phyloP scores from a whole-genome alignment of 2,329 filamentous ascomycete species.

The Aphanocladium album region DNA sequence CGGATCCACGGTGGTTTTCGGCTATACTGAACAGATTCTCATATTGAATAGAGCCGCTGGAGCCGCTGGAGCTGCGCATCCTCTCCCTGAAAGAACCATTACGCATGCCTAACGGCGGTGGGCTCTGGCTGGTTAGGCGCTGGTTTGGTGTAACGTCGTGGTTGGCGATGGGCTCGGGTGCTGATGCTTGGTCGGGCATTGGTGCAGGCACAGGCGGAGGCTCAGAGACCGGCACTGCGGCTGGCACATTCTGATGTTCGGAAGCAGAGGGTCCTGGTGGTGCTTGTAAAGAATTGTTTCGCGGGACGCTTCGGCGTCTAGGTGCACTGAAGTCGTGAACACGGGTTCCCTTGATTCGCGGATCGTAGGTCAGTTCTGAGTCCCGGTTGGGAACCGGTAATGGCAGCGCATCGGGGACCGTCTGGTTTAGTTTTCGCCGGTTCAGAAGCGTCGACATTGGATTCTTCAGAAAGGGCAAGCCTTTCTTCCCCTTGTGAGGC shows the following conservation, averaged over 20 bases:
- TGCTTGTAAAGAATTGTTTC: neutral
- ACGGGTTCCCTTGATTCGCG: constrained; percentile 51
- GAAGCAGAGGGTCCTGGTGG: neutral
- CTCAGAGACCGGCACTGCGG: neutral
- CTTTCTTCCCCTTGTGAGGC: constrained; percentile 37
- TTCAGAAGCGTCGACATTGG: constrained; percentile 47
- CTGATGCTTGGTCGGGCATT: neutral
- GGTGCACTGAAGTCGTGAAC: constrained; percentile 57
- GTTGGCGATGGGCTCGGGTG: neutral
- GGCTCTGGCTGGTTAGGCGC: neutral
- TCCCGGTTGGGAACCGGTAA: constrained; percentile 29
- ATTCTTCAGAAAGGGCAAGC: constrained; percentile 46
- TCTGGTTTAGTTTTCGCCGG: constrained; percentile 44
- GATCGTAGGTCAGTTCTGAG: constrained; percentile 44
- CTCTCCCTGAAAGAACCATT: neutral
- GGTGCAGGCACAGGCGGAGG: neutral
- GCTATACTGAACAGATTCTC: constrained; percentile 1
- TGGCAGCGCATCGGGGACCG: constrained; percentile 31
- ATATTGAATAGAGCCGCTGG: constrained; percentile 2
- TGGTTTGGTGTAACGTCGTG: neutral
- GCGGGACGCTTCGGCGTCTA: constrained; percentile 26
- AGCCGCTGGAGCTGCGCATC: constrained; percentile 2
- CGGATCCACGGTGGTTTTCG: constrained; percentile 6
- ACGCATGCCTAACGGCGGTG: neutral
- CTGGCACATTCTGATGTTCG: neutral